These are phyloP conservation scores for Solanum dulcamara DNA, from an alignment of 257 asterid genomes.

Conservation along the genomic window DNA sequence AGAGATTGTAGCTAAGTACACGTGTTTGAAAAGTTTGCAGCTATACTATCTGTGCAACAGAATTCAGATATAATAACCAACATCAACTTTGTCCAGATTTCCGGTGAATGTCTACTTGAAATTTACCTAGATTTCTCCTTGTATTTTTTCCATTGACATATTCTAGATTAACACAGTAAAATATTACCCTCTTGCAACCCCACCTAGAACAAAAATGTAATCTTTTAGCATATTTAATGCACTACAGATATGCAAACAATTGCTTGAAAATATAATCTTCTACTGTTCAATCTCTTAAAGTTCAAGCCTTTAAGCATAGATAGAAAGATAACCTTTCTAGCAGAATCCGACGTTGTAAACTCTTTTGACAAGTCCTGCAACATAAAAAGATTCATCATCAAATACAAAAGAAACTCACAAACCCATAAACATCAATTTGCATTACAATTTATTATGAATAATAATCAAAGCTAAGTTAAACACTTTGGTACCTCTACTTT, in stretches of 20 bases:
- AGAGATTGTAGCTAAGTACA: background rate
- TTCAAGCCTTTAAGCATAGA: background rate
- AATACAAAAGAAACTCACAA: background rate
- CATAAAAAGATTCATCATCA: background rate
- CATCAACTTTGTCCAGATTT: background rate
- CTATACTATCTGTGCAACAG: background rate
- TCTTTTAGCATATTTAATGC: background rate
- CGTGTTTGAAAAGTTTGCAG: background rate
- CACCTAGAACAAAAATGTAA: background rate
- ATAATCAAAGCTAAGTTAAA: background rate
- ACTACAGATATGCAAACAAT: background rate
- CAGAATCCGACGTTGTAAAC: slow-evolving; percentile 48
- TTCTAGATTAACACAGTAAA: background rate
- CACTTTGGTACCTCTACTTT: slow-evolving; percentile 35
- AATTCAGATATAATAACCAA: background rate
- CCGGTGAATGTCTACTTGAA: background rate
- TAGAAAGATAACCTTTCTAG: slow-evolving; percentile 37
- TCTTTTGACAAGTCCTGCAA: slow-evolving; percentile 68
- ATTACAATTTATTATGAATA: background rate
- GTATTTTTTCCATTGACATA: background rate
- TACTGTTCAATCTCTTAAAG: background rate
- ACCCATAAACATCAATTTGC: background rate
- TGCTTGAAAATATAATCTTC: background rate
- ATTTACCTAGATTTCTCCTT: background rate
- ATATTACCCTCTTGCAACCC: background rate